Conservation (phyloP, 257 asterid genomes). For the Solanum gandarillasii region DNA sequence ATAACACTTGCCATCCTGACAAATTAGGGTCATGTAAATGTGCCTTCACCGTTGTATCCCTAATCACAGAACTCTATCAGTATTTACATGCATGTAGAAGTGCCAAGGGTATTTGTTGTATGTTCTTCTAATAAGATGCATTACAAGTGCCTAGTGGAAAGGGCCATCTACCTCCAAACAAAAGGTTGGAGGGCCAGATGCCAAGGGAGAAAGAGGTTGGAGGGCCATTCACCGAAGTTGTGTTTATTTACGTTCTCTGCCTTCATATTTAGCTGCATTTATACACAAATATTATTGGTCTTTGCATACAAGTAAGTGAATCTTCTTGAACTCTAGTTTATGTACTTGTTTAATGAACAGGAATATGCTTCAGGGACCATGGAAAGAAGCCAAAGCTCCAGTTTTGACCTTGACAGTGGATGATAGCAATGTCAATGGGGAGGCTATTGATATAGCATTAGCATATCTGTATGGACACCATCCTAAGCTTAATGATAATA, state of each 20-base stretch:
- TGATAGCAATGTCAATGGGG: constrained; percentile 76
- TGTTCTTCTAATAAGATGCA: not conserved
- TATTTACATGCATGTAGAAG: not conserved
- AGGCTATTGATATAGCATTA: constrained; percentile 74
- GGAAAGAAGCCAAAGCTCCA: constrained; percentile 94
- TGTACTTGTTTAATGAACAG: constrained; percentile 30
- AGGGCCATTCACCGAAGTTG: not conserved
- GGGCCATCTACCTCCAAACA: not conserved
- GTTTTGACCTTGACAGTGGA: constrained; percentile 76
- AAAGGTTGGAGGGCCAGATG: not conserved
- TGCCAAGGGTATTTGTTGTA: not conserved
- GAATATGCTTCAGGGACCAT: constrained; percentile 97
- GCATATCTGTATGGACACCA: constrained; percentile 93
- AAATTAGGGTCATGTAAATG: not conserved
- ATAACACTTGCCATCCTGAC: not conserved
- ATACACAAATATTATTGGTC: not conserved
- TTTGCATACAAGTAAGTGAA: not conserved
- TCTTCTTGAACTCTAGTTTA: not conserved
- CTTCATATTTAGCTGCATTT: not conserved
- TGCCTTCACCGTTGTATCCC: not conserved
- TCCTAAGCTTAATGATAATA: constrained; percentile 78
- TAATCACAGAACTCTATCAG: not conserved
- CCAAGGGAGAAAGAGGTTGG: not conserved
- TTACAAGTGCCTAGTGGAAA: not conserved
- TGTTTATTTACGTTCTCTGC: not conserved